Conservation (phyloP, 192 early-diverging fungal species). For the Entomortierella parvispora region DNA sequence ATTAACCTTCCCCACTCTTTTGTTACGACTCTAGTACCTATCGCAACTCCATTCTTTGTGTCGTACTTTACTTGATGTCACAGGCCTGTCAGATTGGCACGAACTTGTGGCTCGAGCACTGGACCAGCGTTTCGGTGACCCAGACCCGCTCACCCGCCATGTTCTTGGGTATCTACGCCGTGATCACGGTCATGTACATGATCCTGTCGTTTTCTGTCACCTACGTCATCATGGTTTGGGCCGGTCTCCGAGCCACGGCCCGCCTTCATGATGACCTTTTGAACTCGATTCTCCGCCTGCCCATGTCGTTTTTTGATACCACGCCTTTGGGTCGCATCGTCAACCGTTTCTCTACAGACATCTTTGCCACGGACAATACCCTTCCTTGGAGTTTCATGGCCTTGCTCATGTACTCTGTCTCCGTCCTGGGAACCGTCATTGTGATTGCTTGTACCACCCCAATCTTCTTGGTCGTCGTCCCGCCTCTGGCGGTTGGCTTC, state of each 20-base stretch:
- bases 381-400: slow-evolving; percentile 59
- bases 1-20: neutral
- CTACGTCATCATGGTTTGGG: slow-evolving; percentile 74
- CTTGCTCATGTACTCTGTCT: slow-evolving; percentile 36
- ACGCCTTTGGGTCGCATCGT: slow-evolving; percentile 74
- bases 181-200: slow-evolving; percentile 71
- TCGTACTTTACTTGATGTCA: slow-evolving; percentile 60
- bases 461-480: slow-evolving; percentile 54
- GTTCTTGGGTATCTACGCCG: slow-evolving; percentile 81
- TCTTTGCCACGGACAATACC: slow-evolving; percentile 78
- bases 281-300: slow-evolving; percentile 12
- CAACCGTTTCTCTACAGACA: slow-evolving; percentile 92
- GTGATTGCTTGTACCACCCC: slow-evolving; percentile 56
- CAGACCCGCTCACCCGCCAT: slow-evolving; percentile 19
- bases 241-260: slow-evolving; percentile 13
- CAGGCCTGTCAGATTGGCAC: slow-evolving; percentile 65
- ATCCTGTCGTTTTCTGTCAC: slow-evolving; percentile 59
- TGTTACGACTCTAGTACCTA: slow-evolving; percentile 52
- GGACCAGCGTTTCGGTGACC: slow-evolving; percentile 1
- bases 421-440: slow-evolving; percentile 48
- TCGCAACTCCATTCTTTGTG: slow-evolving; percentile 60
- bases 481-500: slow-evolving; percentile 58
- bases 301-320: slow-evolving; percentile 28
- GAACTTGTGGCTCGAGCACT: slow-evolving; percentile 69
- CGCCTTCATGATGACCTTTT: slow-evolving; percentile 16